Evolutionary conservation across 768 basidiomycete genomes (phyloP), one percentile per base, ranked within the genome.

Genomic region (Psilocybe subaeruginosa): DNA sequence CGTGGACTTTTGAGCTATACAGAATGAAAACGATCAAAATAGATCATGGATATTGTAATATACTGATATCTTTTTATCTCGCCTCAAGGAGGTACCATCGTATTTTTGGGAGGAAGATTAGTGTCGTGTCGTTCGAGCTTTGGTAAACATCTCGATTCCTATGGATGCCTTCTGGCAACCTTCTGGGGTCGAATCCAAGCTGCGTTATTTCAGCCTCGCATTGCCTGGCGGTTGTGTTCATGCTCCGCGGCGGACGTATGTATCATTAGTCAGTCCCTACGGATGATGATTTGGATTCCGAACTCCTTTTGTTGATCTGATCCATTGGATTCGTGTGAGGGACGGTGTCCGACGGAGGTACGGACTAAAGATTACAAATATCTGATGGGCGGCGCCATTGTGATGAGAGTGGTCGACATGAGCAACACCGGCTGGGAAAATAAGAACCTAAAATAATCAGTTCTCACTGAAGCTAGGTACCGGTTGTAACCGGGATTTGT

Each of bases 181-280:
- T 50, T 31, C 49, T 50, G 49, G 49, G 16, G 27, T 50, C 17
- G 49, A 33, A 53, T 37, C 33, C 27, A 3, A 49, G 50, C 16
- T 33, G 30, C 30, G n/a, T 31, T 51, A 31, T 51, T 51, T 17
- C 27, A 17, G 51, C 16, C 14, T 43, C 41, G 8, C 33, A 33
- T 33, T 35, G n/a, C 33, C 16, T 53, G 16, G 1, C 33, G 7
- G 50, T 37, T 53, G 51, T 37, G 27, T 53, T 53, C 19, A 27
- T 17, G n/a, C 51, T 53, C 51, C 51, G 51, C 51, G 51, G 51
- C 51, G 51, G 50, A 51, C 8, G 31, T 9, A 14, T 35, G 51
- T 53, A 37, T 53, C 17, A 53, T 53, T 53, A 53, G 51, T 53
- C 51, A 53, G 35, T 53, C 33, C 51, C 31, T 53, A 33, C 33